Conservation (phyloP, 176 grass and related monocot species). For the Cocos nucifera region DNA sequence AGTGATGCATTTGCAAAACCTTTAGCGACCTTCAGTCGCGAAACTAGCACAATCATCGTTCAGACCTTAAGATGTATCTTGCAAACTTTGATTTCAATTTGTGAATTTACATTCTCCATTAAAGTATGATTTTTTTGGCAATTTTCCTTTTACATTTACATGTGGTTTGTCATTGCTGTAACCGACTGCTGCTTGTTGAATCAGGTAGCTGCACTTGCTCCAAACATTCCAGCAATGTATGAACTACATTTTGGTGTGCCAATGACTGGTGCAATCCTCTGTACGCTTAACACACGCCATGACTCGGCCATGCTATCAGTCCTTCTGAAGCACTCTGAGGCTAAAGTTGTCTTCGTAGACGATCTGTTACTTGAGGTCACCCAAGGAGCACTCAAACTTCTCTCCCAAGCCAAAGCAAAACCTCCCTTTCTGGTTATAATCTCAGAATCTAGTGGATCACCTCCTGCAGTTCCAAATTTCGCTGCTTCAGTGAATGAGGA, state of each 20-base stretch:
- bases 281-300: conserved; percentile 66
- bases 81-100: no score
- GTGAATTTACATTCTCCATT: no score
- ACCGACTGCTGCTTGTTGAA: conserved; percentile 5
- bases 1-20: no score
- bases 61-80: no score
- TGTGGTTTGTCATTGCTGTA: conserved; percentile 1
- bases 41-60: no score
- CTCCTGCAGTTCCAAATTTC: neutral
- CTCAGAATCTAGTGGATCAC: conserved; percentile 22
- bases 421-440: conserved; percentile 39
- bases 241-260: conserved; percentile 80
- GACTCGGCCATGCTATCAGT: conserved; percentile 47
- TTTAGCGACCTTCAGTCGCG: no score
- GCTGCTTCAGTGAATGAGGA: conserved; percentile 13
- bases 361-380: conserved; percentile 31
- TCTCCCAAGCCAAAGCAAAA: conserved; percentile 22
- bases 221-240: conserved; percentile 59
- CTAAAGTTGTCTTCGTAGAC: conserved; percentile 68
- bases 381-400: conserved; percentile 37
- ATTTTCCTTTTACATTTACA: no score
- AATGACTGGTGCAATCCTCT: conserved; percentile 74
- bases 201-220: conserved; percentile 71
- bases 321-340: conserved; percentile 63
- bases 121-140: no score